These are phyloP conservation scores for Polysphondylium violaceum DNA, from an alignment of 78 protist species.

Conservation along the genomic window DNA sequence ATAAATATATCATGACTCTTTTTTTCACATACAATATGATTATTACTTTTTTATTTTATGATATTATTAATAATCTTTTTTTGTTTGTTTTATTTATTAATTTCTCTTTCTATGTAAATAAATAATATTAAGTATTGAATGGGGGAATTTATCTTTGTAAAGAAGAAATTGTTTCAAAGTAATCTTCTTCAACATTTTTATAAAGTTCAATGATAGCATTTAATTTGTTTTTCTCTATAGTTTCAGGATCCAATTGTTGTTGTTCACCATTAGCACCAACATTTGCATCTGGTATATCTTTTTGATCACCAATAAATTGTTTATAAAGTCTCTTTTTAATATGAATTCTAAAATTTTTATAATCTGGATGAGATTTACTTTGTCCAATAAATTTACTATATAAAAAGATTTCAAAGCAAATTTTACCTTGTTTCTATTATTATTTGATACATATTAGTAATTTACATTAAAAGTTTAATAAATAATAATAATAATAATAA, in stretches of 20 bases:
- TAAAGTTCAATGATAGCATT: constrained; percentile 30
- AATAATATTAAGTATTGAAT: too few relatives aligned
- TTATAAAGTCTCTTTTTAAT: constrained; percentile 60
- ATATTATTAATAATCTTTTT: too few relatives aligned
- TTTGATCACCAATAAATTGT: constrained; percentile 52
- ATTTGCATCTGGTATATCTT: neutral
- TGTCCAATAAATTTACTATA: constrained; percentile 40
- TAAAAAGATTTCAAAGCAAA: constrained; percentile 38
- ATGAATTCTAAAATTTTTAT: constrained; percentile 33
- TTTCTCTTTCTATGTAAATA: too few relatives aligned
- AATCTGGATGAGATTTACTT: constrained; percentile 24
- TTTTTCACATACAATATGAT: too few relatives aligned
- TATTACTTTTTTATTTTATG: too few relatives aligned
- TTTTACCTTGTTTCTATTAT: constrained; percentile 24
- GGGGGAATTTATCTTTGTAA: too few relatives aligned
- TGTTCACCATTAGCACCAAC: neutral
- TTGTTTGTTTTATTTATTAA: too few relatives aligned
- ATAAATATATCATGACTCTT: too few relatives aligned
- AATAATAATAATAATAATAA: neutral
- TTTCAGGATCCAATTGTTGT: neutral
- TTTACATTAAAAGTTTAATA: neutral
- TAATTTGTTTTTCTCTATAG: constrained; percentile 18
- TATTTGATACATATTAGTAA: neutral
- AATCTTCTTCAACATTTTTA: constrained; percentile 22
- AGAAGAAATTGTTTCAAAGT: constrained; percentile 32